Percentiles rank a stretch among this genome's conserved stretches.
phyloP scores from a whole-genome alignment of 2,329 filamentous ascomycete genomes.

The Cordyceps javanica region DNA sequence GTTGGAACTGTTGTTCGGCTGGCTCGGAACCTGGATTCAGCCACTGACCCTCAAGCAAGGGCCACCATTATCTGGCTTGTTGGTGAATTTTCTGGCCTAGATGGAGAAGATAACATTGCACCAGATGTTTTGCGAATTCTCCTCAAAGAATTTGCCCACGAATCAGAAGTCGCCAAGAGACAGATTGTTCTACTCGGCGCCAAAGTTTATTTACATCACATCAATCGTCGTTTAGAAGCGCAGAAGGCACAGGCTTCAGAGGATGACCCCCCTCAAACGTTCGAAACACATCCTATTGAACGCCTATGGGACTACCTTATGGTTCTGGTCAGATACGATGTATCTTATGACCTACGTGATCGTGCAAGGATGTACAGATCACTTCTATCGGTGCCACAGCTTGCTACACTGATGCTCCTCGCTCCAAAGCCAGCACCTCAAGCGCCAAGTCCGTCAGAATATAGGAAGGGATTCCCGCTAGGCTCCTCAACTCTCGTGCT shows the following conservation, averaged over 20 bases:
- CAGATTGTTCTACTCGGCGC: slow-evolving; percentile 90
- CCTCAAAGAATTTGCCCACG: slow-evolving; percentile 74
- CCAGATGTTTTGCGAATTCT: slow-evolving; percentile 87
- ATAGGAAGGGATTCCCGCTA: slow-evolving; percentile 67
- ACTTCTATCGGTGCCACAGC: slow-evolving; percentile 74
- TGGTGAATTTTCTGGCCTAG: slow-evolving; percentile 80
- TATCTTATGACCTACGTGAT: slow-evolving; percentile 90
- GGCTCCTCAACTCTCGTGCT: slow-evolving; percentile 84
- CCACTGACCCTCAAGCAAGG: slow-evolving; percentile 78
- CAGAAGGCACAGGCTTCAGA: slow-evolving; percentile 30
- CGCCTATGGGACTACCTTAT: slow-evolving; percentile 80
- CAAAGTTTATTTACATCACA: slow-evolving; percentile 90
- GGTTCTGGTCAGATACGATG: slow-evolving; percentile 83
- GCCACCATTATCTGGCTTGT: slow-evolving; percentile 97
- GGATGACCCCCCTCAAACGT: slow-evolving; percentile 25
- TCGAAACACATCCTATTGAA: slow-evolving; percentile 57
- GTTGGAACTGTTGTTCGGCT: slow-evolving; percentile 79
- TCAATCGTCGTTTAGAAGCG: slow-evolving; percentile 56
- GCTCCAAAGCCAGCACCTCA: slow-evolving; percentile 93
- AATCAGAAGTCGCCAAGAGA: slow-evolving; percentile 79
- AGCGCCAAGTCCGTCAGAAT: slow-evolving; percentile 81
- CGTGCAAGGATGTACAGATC: slow-evolving; percentile 83
- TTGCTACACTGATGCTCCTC: slow-evolving; percentile 83
- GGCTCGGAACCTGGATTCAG: slow-evolving; percentile 85
- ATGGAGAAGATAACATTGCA: slow-evolving; percentile 81